A percentile compares a stretch with the other conserved stretches of the same genome.
Evolutionary conservation across 768 basidiomycete species (phyloP).

Genomic region (Mycena vulgaris): DNA sequence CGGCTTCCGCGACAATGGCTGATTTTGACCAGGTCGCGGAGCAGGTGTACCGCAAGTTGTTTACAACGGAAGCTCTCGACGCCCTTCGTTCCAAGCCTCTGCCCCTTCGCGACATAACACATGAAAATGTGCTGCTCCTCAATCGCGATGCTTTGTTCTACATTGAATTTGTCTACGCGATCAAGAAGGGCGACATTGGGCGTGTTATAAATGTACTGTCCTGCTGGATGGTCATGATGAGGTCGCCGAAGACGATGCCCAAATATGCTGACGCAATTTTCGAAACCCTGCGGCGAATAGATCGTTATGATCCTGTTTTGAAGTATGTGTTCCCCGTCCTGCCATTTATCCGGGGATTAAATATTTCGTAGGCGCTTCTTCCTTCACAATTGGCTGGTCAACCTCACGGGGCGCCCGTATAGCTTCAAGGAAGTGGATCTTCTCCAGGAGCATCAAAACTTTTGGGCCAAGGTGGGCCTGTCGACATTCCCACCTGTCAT

Average conservation of each 20-base stretch:
- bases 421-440: constrained; percentile 39
- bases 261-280: constrained; percentile 40
- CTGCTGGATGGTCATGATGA: constrained; percentile 38
- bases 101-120: not conserved
- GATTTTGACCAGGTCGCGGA: constrained; percentile 29
- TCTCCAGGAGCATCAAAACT: constrained; percentile 5
- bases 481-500: too few species aligned
- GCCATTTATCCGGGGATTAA: not conserved
- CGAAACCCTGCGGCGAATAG: constrained; percentile 27
- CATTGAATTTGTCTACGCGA: constrained; percentile 33
- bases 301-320: constrained; percentile 10
- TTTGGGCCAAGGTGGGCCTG: constrained; percentile 25
- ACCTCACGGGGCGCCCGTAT: constrained; percentile 19
- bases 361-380: not conserved
- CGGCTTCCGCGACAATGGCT: not conserved
- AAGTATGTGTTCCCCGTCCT: not conserved
- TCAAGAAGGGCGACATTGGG: constrained; percentile 43
- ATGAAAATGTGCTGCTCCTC: constrained; percentile 34
- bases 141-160: constrained; percentile 41
- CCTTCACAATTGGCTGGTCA: constrained; percentile 39
- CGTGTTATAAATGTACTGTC: constrained; percentile 30
- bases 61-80: constrained; percentile 12
- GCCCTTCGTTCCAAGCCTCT: not conserved
- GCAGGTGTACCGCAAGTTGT: constrained; percentile 19
- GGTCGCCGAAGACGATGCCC: constrained; percentile 32